These are phyloP conservation scores for Dacryopinax primogenitus DNA, from an alignment of 768 basidiomycete genomes.

Conservation along the genomic window DNA sequence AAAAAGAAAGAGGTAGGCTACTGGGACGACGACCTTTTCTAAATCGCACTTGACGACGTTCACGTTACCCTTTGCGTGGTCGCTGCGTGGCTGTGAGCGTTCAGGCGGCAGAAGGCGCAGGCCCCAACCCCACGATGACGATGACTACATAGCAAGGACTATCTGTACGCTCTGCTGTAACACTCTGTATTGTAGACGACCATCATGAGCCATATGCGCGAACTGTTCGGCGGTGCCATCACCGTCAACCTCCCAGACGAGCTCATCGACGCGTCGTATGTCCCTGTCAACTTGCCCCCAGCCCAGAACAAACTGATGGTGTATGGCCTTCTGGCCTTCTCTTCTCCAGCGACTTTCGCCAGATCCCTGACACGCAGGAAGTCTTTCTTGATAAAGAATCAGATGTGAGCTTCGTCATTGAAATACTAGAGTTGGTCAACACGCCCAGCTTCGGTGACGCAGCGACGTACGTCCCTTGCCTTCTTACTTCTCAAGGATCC, in stretches of 20 bases:
- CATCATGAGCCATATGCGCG: conserved; percentile 23
- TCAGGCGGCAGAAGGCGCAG: not conserved
- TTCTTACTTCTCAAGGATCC: conserved; percentile 12
- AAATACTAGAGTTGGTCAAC: conserved; percentile 66
- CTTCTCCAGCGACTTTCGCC: conserved; percentile 45
- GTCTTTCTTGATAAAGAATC: conserved; percentile 67
- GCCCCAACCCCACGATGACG: not conserved
- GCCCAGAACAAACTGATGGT: not conserved
- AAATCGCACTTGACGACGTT: not conserved
- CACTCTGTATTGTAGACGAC: not conserved
- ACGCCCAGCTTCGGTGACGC: conserved; percentile 45
- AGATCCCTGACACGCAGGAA: conserved; percentile 91
- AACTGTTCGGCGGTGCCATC: conserved; percentile 84
- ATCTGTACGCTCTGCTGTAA: not conserved
- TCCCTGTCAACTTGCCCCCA: conserved; percentile 14
- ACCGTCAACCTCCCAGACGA: conserved; percentile 39
- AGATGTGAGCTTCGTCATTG: conserved; percentile 64
- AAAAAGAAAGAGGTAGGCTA: not conserved
- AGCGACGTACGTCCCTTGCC: conserved; percentile 39
- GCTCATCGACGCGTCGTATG: conserved; percentile 81
- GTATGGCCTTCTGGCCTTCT: not conserved
- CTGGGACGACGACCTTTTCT: conserved; percentile 4
- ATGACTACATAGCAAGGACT: not conserved
- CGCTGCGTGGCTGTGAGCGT: conserved; percentile 1
- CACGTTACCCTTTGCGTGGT: conserved; percentile 4